phyloP scores from a whole-genome alignment of 305 asterid species.

The Fraxinus greggii region DNA sequence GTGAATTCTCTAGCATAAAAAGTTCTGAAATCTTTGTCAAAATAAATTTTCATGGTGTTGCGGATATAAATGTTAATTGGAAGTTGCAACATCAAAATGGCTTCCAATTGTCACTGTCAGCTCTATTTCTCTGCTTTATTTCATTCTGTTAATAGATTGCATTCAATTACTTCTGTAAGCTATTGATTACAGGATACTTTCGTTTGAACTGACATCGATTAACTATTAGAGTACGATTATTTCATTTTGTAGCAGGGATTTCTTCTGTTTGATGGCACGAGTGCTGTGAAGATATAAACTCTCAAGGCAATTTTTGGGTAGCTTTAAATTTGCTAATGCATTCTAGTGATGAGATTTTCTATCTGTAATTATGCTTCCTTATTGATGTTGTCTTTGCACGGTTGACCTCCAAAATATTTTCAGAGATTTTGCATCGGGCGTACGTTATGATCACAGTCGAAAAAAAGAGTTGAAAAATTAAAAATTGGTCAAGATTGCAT shows the following conservation, averaged over 20 bases:
- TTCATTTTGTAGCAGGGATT: slow-evolving; percentile 23
- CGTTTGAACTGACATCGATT: background rate
- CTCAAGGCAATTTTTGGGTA: background rate
- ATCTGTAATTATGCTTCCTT: slow-evolving; percentile 17
- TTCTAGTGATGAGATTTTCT: slow-evolving; percentile 27
- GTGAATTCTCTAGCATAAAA: background rate
- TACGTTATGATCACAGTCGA: background rate
- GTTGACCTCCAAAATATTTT: slow-evolving; percentile 13
- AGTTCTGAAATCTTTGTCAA: background rate
- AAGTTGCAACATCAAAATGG: background rate
- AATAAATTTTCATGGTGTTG: background rate
- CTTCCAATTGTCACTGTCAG: background rate
- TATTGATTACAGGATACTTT: background rate
- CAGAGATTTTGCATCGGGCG: background rate
- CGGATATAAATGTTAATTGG: background rate
- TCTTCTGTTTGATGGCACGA: slow-evolving; percentile 19
- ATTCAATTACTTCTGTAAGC: background rate
- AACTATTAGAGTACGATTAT: background rate
- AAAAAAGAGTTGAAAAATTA: background rate
- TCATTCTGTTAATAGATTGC: background rate
- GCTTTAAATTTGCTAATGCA: slow-evolving; percentile 16
- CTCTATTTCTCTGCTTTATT: background rate
- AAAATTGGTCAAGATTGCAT: background rate
- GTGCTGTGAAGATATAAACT: slow-evolving; percentile 13
- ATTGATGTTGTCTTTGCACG: background rate